Base-by-base conservation (phyloP, 805 yeast genomes). In the Nakazawaea ernobii region DNA sequence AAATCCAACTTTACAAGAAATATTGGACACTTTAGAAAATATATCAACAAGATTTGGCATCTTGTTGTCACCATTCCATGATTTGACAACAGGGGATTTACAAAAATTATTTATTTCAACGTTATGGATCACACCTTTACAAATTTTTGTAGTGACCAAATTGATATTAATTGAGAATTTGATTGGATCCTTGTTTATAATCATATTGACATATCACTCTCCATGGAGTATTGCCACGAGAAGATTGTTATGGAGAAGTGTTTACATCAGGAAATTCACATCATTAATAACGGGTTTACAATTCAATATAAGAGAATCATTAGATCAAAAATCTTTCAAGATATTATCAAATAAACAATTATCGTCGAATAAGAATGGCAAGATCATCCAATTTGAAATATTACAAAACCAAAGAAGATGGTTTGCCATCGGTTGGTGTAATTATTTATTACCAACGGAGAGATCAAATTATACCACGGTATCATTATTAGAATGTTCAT, bases 351-450 rank as follows among this genome's bases (percentile, higher is more conserved):
- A 38, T 14, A 35, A 48, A 14, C 24, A 35, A 26, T 26, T 46
- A 8, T 42, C 50, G 5, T 9, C 37, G 5, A 17, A 20, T 48
- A 45, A 8, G 59, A 59, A 71, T 30, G 73, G 73, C 20, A 79
- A 77, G 53, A 64, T 71, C 3, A 68, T 80, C 1, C 65, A 71
- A 45, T 79, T 80, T 51, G 74, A 71, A 42, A 62, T 80, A 1
- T 56, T 74, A 35, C 82, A 81, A 54, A 75, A 80, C 53, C 80
- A 81, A 57, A 66, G 87, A 53, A 63, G 84, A 41, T 79, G 85
- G 84, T 32, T 80, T 3, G 84, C 82, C 0, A 50, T 80, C 14
- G 86, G 85, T 6, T 80, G 85, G 85, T 61, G 74, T 35, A 67
- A 69, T 42, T 62, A 65, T 14, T 57, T 79, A 33, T 54, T 79